Evolutionary conservation across 306 rosid genomes (phyloP), one percentile per base, ranked within the genome.

Genomic region (Acmispon strigosus): DNA sequence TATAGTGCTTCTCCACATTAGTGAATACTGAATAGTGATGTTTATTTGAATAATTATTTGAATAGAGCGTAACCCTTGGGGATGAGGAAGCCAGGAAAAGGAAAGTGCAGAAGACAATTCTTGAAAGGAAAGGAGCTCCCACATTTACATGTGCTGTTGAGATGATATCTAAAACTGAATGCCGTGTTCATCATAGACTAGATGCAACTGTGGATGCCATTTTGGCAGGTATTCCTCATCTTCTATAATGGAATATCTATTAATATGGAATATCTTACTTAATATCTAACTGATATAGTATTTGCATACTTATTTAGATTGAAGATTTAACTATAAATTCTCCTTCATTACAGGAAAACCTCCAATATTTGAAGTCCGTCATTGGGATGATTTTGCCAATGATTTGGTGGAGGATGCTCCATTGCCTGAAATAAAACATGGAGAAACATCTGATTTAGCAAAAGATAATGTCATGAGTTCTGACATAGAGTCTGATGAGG

Each of bases 71-170:
- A 57, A 95, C 97, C 6, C 99, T 95, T 8, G 99, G 99, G 39
- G 99, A 95, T 54, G 99, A 95, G 77, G 99, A 95, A 89, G 99
- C 99, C 52, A 86, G 85, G 79, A 89, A 78, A 80, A 85, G 99
- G 81, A 95, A 91, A 88, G 97, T 91, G 56, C 99, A 91, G 85
- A 95, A 95, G 89, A 91, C 99, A 84, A 91, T 95, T 82, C 97
- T 95, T 79, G 99, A 95, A 82, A 86, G 99, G 82, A 86, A 87
- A 84, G 97, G 97, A 27, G 86, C 97, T 48, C 82, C 99, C 59
- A 91, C 99, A 55, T 91, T 95, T 87, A 83, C 96, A n/a, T 95
- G 97, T 57, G 97, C 96, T 20, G 90, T 95, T 79, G 99, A 95
- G 90, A 77, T 95, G 88, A 86, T 95, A 82, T 95, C 99, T 45